Percentiles rank a stretch among this genome's conserved stretches.
Conservation (phyloP, 169 alveolate species). For the Plasmodium adleri region DNA sequence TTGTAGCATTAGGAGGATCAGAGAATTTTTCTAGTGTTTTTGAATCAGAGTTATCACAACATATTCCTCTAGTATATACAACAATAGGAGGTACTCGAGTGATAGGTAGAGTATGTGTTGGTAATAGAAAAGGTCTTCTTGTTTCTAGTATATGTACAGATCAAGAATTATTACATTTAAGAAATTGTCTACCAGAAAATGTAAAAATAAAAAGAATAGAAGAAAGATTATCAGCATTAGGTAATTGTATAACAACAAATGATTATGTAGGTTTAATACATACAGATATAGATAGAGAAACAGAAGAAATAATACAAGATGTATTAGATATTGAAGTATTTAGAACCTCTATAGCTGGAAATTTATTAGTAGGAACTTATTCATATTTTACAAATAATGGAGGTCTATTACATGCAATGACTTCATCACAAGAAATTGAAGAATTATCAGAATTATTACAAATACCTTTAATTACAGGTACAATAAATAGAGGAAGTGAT, state of each 20-base stretch:
- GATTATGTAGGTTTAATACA: constrained; percentile 98
- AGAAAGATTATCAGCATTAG: constrained; percentile 98
- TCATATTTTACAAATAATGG: constrained; percentile 97
- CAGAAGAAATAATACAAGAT: constrained; percentile 98
- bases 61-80: constrained; percentile 97
- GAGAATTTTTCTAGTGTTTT: constrained; percentile 97
- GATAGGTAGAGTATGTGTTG: constrained; percentile 97
- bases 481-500: constrained; percentile 99
- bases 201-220: constrained; percentile 96
- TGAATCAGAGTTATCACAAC: constrained; percentile 95
- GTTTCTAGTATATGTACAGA: constrained; percentile 99
- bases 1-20: constrained; percentile 96
- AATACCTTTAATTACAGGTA: constrained; percentile 98
- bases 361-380: constrained; percentile 98
- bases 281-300: constrained; percentile 98
- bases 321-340: constrained; percentile 98
- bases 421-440: constrained; percentile 98
- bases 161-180: constrained; percentile 95
- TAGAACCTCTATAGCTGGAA: constrained; percentile 99
- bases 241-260: constrained; percentile 98
- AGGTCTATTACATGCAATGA: constrained; percentile 97
- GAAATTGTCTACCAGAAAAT: constrained; percentile 97
- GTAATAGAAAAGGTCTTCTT: constrained; percentile 97
- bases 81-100: constrained; percentile 97
- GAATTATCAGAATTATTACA: constrained; percentile 96